phyloP scores from a whole-genome alignment of 2,329 filamentous ascomycete genomes.

The Parascedosporium putredinis region DNA sequence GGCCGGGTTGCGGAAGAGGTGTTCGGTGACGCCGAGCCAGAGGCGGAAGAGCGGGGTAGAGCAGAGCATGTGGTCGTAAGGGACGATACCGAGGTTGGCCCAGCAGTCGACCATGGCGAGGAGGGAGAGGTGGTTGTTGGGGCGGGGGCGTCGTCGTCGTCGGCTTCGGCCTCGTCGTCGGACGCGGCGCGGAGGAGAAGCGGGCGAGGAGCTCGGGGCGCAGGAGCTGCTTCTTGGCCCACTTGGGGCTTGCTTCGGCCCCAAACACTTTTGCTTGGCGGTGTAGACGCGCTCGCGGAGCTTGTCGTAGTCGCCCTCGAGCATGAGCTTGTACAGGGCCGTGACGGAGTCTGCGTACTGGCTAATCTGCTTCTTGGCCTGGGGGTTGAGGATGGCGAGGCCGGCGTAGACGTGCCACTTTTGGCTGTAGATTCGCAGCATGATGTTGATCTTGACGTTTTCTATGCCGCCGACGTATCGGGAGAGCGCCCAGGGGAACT shows the following conservation, averaged over 20 bases:
- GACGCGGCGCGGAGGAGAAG: conserved; percentile 66
- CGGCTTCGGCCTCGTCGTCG: conserved; percentile 23
- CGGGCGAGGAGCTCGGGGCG: conserved; percentile 78
- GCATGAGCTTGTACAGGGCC: conserved; percentile 93
- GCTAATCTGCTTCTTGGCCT: conserved; percentile 81
- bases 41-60: conserved; percentile 94
- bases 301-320: conserved; percentile 69
- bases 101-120: conserved; percentile 98
- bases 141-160: conserved; percentile 45
- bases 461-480: conserved; percentile 96
- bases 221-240: conserved; percentile 57
- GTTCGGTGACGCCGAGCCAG: conserved; percentile 94
- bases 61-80: conserved; percentile 99
- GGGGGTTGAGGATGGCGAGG: conserved; percentile 90
- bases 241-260: conserved; percentile 53
- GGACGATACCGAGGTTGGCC: conserved; percentile 85
- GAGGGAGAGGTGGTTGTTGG: conserved; percentile 88
- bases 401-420: conserved; percentile 99
- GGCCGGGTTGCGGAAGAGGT: conserved; percentile 74
- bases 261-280: conserved; percentile 63
- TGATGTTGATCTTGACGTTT: conserved; percentile 98
- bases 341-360: conserved; percentile 92
- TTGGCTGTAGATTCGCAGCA: conserved; percentile 90
- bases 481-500: conserved; percentile 95
- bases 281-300: conserved; percentile 59